Base-by-base conservation (phyloP, 177 flowering plant species). In the Vitis hybrid region DNA sequence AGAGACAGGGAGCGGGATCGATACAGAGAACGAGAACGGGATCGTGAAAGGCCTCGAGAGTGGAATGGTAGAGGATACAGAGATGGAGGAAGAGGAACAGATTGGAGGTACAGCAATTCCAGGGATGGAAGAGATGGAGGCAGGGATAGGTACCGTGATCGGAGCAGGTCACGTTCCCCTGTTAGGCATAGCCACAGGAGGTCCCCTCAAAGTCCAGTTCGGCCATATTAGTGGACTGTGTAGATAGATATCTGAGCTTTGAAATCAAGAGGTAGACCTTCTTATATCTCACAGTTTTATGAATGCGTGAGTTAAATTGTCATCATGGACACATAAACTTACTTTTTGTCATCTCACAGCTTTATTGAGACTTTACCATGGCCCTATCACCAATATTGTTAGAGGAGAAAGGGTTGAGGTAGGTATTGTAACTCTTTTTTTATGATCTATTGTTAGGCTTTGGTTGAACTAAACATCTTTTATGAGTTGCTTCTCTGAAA, bases 91-190 rank as follows among this genome's bases (percentile, higher is more conserved):
- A 83, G 92, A 73, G 85, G 80, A 46, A 56, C 30, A 27, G 89
- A 89, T 76, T 63, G 86, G 85, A 89, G 83, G 73, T 65, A 78
- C 67, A 74, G 72, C 71, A 66, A 76, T 54, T 75, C 76, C 66
- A 83, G 91, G 72, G 88, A 86, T 81, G 94, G 92, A 66, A 85
- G 93, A 75, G 91, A 86, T 57, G 77, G 85, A 60, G 86, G 85
- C 63, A 88, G 94, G 76, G 90, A 87, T 72, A 86, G 84, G 82
- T 77, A 87, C 75, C 87, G 76, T 64, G 91, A 86, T 49, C 80
- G 84, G 67, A 91, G 96, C 79, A 82, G 98, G 73, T 90, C 98
- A 50, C 85, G 82, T 49, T 93, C 99, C 56, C 98, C 98, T 70
- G 74, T 68, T 51, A 82, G 93, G 76, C 88, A 82, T 79, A 81